A percentile compares a stretch with the other conserved stretches of the same genome.
These are phyloP conservation scores for Globisporangium takayamanum DNA, from an alignment of 352 stramenopile genomes.

Conservation along the genomic window DNA sequence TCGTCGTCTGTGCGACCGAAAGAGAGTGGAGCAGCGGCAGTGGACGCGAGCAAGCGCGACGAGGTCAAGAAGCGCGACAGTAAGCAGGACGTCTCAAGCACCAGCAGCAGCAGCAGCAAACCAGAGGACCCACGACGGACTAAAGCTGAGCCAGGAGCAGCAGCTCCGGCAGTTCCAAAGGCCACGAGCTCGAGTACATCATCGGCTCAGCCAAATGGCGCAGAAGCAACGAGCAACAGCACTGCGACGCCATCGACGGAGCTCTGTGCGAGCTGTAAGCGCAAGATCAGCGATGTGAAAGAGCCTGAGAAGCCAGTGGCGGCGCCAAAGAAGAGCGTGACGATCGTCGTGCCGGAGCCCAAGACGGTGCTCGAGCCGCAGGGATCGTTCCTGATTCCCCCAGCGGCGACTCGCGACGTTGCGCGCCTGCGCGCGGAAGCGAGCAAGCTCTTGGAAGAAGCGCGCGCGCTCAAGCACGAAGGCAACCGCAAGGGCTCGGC, in stretches of 20 bases:
- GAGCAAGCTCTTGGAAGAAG: constrained; percentile 53
- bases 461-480: constrained; percentile 74
- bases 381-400: constrained; percentile 45
- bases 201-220: too few relatives aligned
- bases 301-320: constrained; percentile 20
- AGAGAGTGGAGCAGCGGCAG: constrained; percentile 2
- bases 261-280: constrained; percentile 58
- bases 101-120: neutral
- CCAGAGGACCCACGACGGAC: neutral
- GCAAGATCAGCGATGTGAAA: constrained; percentile 42
- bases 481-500: constrained; percentile 52
- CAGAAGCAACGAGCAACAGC: neutral
- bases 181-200: neutral
- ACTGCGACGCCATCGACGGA: neutral
- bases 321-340: constrained; percentile 17
- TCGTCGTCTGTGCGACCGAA: too few relatives aligned
- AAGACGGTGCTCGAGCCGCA: constrained; percentile 1
- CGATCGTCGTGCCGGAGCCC: constrained; percentile 12
- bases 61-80: neutral
- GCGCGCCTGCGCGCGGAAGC: constrained; percentile 44
- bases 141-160: neutral
- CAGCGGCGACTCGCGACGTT: constrained; percentile 34
- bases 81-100: neutral
- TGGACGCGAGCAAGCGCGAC: constrained; percentile 7
- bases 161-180: neutral